These are phyloP conservation scores for Vachellia collinsii DNA, from an alignment of 306 rosid genomes.

Conservation along the genomic window DNA sequence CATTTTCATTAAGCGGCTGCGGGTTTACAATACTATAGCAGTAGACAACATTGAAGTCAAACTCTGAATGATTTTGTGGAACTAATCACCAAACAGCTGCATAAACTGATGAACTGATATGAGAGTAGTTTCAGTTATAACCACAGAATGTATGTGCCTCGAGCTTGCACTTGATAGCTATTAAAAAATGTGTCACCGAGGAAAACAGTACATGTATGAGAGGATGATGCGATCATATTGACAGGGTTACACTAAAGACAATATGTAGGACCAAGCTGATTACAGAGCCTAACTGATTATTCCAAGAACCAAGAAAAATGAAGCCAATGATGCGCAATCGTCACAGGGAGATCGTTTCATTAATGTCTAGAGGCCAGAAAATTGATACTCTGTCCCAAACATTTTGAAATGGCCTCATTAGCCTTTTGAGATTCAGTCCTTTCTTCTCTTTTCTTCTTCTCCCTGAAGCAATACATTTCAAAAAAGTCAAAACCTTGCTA, in stretches of 20 bases:
- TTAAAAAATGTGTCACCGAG: constrained; percentile 26
- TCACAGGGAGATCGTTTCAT: constrained; percentile 21
- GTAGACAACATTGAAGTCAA: constrained; percentile 8
- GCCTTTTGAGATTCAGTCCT: constrained; percentile 73
- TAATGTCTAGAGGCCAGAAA: constrained; percentile 40
- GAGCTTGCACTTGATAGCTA: constrained; percentile 31
- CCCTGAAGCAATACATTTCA: constrained; percentile 61
- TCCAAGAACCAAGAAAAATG: constrained; percentile 40
- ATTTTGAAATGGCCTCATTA: constrained; percentile 78
- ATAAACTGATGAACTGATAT: neutral
- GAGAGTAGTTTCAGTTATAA: constrained; percentile 14
- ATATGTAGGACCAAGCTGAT: constrained; percentile 39
- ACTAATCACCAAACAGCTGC: constrained; percentile 20
- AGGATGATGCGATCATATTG: constrained; percentile 15
- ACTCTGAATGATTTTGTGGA: constrained; percentile 3
- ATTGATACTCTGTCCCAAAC: constrained; percentile 57
- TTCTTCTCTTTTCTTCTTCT: constrained; percentile 94
- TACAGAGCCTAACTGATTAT: constrained; percentile 4
- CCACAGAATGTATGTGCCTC: constrained; percentile 22
- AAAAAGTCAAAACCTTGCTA: constrained; percentile 24
- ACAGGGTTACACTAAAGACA: constrained; percentile 35
- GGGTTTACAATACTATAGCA: neutral
- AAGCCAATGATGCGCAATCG: constrained; percentile 33
- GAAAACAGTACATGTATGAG: constrained; percentile 24
- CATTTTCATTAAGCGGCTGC: neutral